These are phyloP conservation scores for Aegilops umbellulata DNA, from an alignment of 176 grass and related monocot genomes.

Conservation along the genomic window DNA sequence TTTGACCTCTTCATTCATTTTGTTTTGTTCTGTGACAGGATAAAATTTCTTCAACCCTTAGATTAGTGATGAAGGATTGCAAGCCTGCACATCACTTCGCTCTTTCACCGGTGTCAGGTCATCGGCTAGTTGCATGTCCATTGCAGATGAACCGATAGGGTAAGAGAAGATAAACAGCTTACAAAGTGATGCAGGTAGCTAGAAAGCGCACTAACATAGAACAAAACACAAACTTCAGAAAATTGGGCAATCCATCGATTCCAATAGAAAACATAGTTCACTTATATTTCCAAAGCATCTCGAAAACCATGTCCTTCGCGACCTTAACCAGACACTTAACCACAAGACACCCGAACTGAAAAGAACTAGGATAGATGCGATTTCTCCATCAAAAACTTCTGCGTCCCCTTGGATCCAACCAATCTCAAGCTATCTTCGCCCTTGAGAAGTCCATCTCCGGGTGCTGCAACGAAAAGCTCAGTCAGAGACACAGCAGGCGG, in stretches of 20 bases:
- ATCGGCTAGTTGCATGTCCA: no score
- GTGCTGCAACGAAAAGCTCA: slow-evolving; percentile 27
- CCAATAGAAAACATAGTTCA: neutral
- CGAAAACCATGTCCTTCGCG: neutral
- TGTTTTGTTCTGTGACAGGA: no score
- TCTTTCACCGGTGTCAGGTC: no score
- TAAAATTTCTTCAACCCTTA: no score
- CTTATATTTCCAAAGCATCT: neutral
- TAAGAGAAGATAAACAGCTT: neutral
- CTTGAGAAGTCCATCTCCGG: slow-evolving; percentile 66
- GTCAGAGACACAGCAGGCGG: neutral
- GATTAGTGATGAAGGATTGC: no score
- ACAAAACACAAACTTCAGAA: neutral
- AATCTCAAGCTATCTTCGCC: slow-evolving; percentile 36
- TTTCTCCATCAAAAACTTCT: slow-evolving; percentile 1
- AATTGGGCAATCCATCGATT: neutral
- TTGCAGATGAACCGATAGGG: no score
- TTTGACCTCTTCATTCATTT: no score
- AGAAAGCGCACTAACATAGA: neutral
- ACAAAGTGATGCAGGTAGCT: neutral
- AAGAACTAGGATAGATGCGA: neutral
- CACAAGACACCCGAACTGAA: neutral
- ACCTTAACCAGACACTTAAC: neutral
- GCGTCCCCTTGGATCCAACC: neutral
- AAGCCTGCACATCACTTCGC: no score